These are phyloP conservation scores for Groenewaldozyma tartarivorans DNA, from an alignment of 805 yeast species.

Conservation along the genomic window DNA sequence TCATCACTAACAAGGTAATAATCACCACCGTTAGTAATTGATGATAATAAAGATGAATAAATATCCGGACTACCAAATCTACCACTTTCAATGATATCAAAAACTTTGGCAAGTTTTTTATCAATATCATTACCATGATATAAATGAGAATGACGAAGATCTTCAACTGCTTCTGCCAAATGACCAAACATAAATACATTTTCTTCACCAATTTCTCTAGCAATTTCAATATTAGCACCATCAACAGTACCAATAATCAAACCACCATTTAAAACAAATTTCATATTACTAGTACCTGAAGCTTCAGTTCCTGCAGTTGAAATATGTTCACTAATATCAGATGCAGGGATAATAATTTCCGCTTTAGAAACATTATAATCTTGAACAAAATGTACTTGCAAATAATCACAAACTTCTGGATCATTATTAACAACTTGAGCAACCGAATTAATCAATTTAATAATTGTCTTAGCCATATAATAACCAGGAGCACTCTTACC, in stretches of 20 bases:
- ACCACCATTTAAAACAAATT: constrained; percentile 90
- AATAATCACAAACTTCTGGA: constrained; percentile 57
- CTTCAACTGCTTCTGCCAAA: constrained; percentile 83
- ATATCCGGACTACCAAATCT: constrained; percentile 57
- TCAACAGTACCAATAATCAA: constrained; percentile 91
- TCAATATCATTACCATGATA: constrained; percentile 53
- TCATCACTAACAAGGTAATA: constrained; percentile 82
- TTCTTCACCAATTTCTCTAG: constrained; percentile 88
- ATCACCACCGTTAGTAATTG: constrained; percentile 68
- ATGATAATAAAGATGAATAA: constrained; percentile 57
- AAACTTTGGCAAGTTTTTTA: constrained; percentile 50
- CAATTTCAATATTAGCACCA: constrained; percentile 93
- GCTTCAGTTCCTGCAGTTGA: constrained; percentile 98
- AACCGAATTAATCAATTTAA: constrained; percentile 75
- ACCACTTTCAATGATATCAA: constrained; percentile 57
- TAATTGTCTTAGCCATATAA: constrained; percentile 86
- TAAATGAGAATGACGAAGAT: constrained; percentile 65
- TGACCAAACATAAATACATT: constrained; percentile 89
- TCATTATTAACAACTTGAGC: constrained; percentile 75
- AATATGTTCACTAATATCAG: constrained; percentile 86
- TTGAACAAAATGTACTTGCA: constrained; percentile 82
- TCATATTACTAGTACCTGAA: constrained; percentile 93
- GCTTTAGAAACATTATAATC: constrained; percentile 94
- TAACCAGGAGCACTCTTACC: constrained; percentile 98
- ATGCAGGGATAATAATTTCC: constrained; percentile 80